Percentiles rank a stretch among this genome's conserved stretches.
Evolutionary conservation across 2,329 filamentous ascomycete genomes (phyloP).

Genomic region (Calonectria pteridis): DNA sequence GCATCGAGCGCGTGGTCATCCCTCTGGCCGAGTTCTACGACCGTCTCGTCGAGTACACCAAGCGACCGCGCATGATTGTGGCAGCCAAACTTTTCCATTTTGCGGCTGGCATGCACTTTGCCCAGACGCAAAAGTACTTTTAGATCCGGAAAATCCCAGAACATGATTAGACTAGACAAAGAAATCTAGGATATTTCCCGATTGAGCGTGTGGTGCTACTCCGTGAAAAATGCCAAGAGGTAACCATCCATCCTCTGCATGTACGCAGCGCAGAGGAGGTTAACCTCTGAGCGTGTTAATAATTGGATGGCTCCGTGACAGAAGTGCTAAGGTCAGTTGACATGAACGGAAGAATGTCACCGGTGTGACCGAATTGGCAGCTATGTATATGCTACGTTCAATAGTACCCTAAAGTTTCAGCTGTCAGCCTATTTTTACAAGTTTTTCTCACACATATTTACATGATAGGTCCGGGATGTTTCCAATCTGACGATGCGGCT

Average conservation of each 20-base stretch:
- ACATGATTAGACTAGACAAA: background rate
- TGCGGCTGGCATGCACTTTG: conserved; percentile 46
- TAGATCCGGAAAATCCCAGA: background rate
- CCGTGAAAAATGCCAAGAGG: background rate
- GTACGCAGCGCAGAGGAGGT: background rate
- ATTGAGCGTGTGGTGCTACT: background rate
- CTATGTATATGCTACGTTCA: too few relatives aligned
- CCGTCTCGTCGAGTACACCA: conserved; percentile 41
- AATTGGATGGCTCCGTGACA: background rate
- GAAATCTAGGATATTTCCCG: background rate
- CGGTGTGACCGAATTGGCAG: background rate
- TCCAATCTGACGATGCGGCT: background rate
- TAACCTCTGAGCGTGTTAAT: background rate
- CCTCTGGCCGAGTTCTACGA: conserved; percentile 41
- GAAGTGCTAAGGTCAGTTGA: background rate
- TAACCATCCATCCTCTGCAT: background rate
- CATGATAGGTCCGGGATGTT: background rate
- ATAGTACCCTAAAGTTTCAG: background rate
- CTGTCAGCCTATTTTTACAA: background rate
- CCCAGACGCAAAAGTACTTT: conserved; percentile 44
- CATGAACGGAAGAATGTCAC: background rate
- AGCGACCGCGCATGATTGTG: conserved; percentile 39
- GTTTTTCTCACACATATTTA: background rate
- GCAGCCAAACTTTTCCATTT: conserved; percentile 45
- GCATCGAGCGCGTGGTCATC: conserved; percentile 41